Conservation (phyloP, 805 yeast genomes). For the Wickerhamiella australiensis region DNA sequence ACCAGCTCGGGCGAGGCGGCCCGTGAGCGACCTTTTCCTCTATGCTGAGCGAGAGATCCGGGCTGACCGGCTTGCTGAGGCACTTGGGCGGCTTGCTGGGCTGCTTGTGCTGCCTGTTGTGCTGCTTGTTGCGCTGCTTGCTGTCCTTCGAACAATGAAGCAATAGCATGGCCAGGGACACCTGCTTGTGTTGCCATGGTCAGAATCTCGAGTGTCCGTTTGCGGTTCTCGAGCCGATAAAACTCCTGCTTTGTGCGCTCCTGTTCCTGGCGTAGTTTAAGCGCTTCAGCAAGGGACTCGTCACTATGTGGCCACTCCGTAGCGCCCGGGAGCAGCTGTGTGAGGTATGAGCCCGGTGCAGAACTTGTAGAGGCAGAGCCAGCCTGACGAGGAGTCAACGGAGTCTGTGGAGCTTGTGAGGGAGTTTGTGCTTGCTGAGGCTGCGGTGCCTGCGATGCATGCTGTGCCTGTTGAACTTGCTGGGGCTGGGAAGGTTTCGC, state of each 20-base stretch:
- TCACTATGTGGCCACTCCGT: slow-evolving; percentile 46
- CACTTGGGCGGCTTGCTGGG: too few species aligned
- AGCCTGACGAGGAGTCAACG: neutral
- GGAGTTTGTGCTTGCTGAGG: neutral
- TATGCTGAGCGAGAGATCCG: too few species aligned
- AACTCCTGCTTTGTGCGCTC: slow-evolving; percentile 75
- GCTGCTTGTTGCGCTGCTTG: slow-evolving; percentile 18
- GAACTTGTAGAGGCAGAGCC: too few species aligned
- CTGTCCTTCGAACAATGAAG: slow-evolving; percentile 39
- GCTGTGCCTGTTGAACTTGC: too few species aligned
- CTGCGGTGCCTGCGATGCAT: neutral
- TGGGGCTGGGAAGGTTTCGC: too few species aligned
- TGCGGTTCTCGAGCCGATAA: slow-evolving; percentile 51
- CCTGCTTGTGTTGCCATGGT: slow-evolving; percentile 48
- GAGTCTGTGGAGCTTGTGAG: neutral
- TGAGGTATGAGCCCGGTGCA: neutral
- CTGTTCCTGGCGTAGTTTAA: slow-evolving; percentile 53
- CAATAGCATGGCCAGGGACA: slow-evolving; percentile 53
- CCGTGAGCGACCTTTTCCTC: neutral
- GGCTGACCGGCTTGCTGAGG: too few species aligned
- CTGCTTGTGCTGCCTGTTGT: slow-evolving; percentile 15
- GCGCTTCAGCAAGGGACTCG: slow-evolving; percentile 43
- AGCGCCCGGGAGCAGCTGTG: slow-evolving; percentile 39
- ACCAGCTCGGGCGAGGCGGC: slow-evolving; percentile 19
- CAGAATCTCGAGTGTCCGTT: slow-evolving; percentile 48